Percentiles rank a stretch among this genome's conserved stretches.
Evolutionary conservation across 768 basidiomycete genomes (phyloP).

Genomic region (Lactifluus volemus): DNA sequence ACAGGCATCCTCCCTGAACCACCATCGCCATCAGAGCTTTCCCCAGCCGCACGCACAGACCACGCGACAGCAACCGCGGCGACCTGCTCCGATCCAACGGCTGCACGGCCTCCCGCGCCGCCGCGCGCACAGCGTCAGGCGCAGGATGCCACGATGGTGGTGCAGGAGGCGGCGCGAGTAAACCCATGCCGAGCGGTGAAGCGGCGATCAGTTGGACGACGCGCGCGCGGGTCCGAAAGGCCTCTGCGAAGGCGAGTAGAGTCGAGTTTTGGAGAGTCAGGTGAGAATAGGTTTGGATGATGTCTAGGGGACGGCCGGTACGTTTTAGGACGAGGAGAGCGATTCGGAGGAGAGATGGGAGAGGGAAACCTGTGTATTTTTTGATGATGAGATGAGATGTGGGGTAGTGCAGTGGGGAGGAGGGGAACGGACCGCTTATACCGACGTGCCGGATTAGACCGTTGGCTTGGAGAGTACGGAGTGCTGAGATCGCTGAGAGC

Average conservation of each 20-base stretch:
- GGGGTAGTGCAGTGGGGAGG: not conserved
- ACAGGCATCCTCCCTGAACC: constrained; percentile 40
- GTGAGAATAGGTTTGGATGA: constrained; percentile 75
- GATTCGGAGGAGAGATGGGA: constrained; percentile 77
- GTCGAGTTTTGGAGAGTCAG: constrained; percentile 66
- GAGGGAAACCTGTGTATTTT: constrained; percentile 47
- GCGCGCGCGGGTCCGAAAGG: constrained; percentile 52
- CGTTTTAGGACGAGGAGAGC: constrained; percentile 51
- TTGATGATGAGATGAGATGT: too few species aligned
- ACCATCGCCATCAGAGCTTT: too few species aligned
- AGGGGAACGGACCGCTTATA: constrained; percentile 51
- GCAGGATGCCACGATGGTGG: constrained; percentile 76
- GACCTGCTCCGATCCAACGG: constrained; percentile 36
- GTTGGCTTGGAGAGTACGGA: constrained; percentile 60
- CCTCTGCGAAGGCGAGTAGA: constrained; percentile 44
- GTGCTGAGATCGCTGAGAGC: constrained; percentile 55
- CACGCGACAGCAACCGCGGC: constrained; percentile 68
- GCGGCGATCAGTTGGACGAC: constrained; percentile 65
- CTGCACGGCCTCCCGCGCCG: constrained; percentile 32
- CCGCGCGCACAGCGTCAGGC: constrained; percentile 38
- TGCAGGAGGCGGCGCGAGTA: constrained; percentile 40
- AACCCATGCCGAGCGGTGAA: constrained; percentile 80
- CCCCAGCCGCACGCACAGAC: constrained; percentile 36
- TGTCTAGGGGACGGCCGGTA: constrained; percentile 54
- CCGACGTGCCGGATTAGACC: constrained; percentile 69